Base-by-base conservation (phyloP, 305 asterid genomes). In the Fraxinus velutina region DNA sequence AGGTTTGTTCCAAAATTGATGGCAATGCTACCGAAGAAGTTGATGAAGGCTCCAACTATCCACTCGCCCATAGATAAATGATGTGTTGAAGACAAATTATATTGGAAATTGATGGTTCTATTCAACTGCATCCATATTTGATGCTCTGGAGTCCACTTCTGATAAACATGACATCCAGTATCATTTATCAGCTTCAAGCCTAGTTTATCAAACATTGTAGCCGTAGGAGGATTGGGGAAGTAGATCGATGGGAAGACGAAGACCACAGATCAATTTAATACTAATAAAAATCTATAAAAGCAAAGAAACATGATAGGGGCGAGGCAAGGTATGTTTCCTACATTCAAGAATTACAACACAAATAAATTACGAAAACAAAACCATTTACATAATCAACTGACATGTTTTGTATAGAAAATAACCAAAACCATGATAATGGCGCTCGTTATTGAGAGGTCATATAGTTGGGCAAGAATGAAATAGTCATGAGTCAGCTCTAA, bases 1-100 rank as follows among this genome's bases (percentile, higher is more conserved):
- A 93, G 98, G 88, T 95, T 95, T 85, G 98, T 95, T 81, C 98
- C 98, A 81, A 95, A 95, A 86, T 92, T 95, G 90, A 95, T 93
- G 87, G 96, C 96, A 82, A 95, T 86, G 89, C 98, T 95, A 75
- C 98, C 98, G 66, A 92, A 89, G 77, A 91, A 89, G 86, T 95
- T 93, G 85, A 93, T 91, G 90, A 91, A 84, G 79, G 98, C 98
- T 76, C 98, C 98, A 85, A 95, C 83, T 47, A 95, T 90, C 98
- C 98, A 93, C 92, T 93, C 96, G 81, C 97, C 98, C 97, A 95
- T 95, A 57, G 92, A 84, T 85, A 47, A 78, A 83, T 82, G 76
- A 76, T 34, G 55, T 62, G 66, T 66, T 68, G 75, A 75, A 82
- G 85, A 15, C 80, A 80, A 78, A 24, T 29, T 78, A 44, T 80